phyloP scores from a whole-genome alignment of 177 flowering plant genomes.

The Vitis hybrid region DNA sequence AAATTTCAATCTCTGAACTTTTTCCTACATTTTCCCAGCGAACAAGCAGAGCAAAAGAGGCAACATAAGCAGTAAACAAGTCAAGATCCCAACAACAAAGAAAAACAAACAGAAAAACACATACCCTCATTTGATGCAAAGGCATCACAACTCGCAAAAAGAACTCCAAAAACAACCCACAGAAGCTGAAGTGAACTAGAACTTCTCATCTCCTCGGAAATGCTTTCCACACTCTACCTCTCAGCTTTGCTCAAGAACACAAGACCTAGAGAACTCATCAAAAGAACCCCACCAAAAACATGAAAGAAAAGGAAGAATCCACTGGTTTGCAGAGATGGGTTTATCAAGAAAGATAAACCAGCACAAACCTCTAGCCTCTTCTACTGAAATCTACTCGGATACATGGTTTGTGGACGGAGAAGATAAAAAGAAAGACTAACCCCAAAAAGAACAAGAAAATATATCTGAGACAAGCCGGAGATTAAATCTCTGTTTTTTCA shows the following conservation, averaged over 20 bases:
- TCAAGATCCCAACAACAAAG: slow-evolving; percentile 27
- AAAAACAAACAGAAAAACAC: not conserved
- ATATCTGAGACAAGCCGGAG: not conserved
- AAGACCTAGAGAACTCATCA: slow-evolving; percentile 20
- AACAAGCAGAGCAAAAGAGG: slow-evolving; percentile 2
- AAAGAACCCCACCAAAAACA: slow-evolving; percentile 1
- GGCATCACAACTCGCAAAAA: slow-evolving; percentile 33
- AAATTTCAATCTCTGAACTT: not conserved
- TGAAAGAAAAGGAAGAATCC: slow-evolving; percentile 1
- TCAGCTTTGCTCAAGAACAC: slow-evolving; percentile 2
- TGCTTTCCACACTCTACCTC: slow-evolving; percentile 4
- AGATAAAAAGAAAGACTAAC: not conserved
- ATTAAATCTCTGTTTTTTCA: slow-evolving; percentile 18
- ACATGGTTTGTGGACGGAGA: not conserved
- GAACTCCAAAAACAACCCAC: slow-evolving; percentile 30
- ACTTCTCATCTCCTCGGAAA: slow-evolving; percentile 35
- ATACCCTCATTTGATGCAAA: slow-evolving; percentile 61
- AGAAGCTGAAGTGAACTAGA: slow-evolving; percentile 36
- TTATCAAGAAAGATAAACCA: slow-evolving; percentile 6
- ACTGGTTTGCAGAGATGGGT: not conserved
- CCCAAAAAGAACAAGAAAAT: not conserved
- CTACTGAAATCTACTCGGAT: slow-evolving; percentile 3
- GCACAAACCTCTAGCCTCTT: not conserved
- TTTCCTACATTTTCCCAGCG: slow-evolving; percentile 13
- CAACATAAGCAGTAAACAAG: slow-evolving; percentile 2